Percentiles rank a stretch among this genome's conserved stretches.
Evolutionary conservation across 257 asterid genomes (phyloP).

Genomic region (Penstemon barbatus): DNA sequence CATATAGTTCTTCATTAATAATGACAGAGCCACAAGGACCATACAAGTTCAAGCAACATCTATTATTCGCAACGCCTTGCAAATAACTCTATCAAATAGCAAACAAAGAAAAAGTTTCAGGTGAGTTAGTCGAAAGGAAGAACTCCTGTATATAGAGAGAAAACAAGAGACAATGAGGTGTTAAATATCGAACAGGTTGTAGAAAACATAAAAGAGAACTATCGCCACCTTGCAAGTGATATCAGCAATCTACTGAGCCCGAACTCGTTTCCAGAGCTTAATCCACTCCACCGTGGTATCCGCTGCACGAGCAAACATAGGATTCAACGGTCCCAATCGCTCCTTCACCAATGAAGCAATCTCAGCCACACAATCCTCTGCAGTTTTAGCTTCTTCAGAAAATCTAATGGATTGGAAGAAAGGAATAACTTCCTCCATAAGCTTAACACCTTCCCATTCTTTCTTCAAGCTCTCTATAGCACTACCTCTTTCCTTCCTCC

Average conservation of each 20-base stretch:
- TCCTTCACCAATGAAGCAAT: constrained; percentile 71
- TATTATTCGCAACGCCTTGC: no score
- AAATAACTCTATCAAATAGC: no score
- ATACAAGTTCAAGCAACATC: no score
- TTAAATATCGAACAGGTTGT: no score
- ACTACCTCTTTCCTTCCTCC: constrained; percentile 81
- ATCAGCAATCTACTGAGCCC: constrained; percentile 26
- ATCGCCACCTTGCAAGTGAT: no score
- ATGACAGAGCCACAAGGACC: no score
- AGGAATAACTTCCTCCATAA: constrained; percentile 89
- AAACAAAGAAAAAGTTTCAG: no score
- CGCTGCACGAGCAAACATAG: constrained; percentile 68
- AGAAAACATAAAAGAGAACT: no score
- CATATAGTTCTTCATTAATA: no score
- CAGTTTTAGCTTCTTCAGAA: constrained; percentile 53
- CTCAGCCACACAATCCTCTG: constrained; percentile 81
- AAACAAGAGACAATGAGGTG: no score
- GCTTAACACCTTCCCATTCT: constrained; percentile 98
- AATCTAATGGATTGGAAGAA: constrained; percentile 71
- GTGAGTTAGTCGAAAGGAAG: no score
- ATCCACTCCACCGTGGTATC: constrained; percentile 80
- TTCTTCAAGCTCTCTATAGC: constrained; percentile 84
- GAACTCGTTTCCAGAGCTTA: constrained; percentile 70
- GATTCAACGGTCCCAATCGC: constrained; percentile 48
- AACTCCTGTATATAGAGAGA: no score